A percentile compares a stretch with the other conserved stretches of the same genome.
phyloP scores from a whole-genome alignment of 2,329 filamentous ascomycete species.

The Tolypocladium tundrense region DNA sequence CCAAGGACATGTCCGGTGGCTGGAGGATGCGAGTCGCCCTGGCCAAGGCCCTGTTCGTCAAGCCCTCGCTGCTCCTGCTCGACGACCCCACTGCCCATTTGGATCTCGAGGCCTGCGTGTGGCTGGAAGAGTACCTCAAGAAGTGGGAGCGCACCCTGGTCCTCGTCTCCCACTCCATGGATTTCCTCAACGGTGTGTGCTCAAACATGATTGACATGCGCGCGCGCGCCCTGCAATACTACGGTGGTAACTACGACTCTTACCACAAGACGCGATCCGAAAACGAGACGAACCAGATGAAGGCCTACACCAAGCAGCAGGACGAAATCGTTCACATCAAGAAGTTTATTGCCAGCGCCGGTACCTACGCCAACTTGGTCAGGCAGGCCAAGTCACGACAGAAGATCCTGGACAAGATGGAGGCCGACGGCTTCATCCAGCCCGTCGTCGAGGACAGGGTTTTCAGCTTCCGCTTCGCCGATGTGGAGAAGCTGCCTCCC shows the following conservation, averaged over 20 bases:
- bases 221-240: conserved; percentile 80
- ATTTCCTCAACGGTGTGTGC: conserved; percentile 99
- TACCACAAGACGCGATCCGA: conserved; percentile 91
- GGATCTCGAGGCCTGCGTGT: conserved; percentile 98
- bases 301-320: conserved; percentile 98
- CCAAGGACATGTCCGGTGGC: conserved; percentile 99
- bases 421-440: conserved; percentile 97
- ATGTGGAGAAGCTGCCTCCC: conserved; percentile 98
- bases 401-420: conserved; percentile 99
- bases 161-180: conserved; percentile 94
- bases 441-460: conserved; percentile 75
- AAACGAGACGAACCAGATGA: conserved; percentile 96
- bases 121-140: conserved; percentile 98
- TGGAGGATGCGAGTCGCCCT: conserved; percentile 99
- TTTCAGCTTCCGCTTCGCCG: conserved; percentile 96
- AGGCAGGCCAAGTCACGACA: conserved; percentile 97
- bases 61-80: conserved; percentile 87
- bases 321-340: conserved; percentile 99
- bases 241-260: conserved; percentile 99
- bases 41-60: conserved; percentile 95
- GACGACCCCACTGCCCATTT: conserved; percentile 98
- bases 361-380: conserved; percentile 99
- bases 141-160: conserved; percentile 98
- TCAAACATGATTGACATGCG: conserved; percentile 99
- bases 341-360: conserved; percentile 98